Evolutionary conservation across 768 basidiomycete genomes (phyloP), one percentile per base, ranked within the genome.

Genomic region (Russula sp.): DNA sequence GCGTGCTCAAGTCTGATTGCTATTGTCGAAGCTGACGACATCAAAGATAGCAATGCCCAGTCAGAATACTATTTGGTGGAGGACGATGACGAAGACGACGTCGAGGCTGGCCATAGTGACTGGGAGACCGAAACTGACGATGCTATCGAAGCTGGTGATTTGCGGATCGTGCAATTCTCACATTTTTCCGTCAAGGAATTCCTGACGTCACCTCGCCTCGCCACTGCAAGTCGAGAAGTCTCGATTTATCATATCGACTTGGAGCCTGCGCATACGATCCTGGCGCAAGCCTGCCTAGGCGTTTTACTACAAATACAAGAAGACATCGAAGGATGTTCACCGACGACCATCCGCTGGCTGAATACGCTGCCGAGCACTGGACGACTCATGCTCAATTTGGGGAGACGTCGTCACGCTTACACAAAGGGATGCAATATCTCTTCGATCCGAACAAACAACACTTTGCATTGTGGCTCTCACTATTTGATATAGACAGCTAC

Each of bases 131-230:
- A n/a, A n/a, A n/a, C n/a, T n/a, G n/a, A n/a, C n/a, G n/a, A n/a
- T n/a, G n/a, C n/a, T n/a, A n/a, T n/a, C n/a, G n/a, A 30, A 30
- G 28, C 28, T 3, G 20, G 30, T 8, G 0, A 28, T 30, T 44
- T 28, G 1, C 28, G 42, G 6, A 26, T 44, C 2, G 56, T 54
- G 18, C 53, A 54, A 36, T 54, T 54, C 6, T 54, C 53, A 6
- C 53, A 54, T 7, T 42, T 36, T 2, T 57, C 56, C 8, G 42
- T 57, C 40, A 57, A 32, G 18, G 56, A 44, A 6, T 57, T 46
- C 42, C 13, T 57, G 28, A 44, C 42, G 1, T 57, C 55, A 9
- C 3, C 24, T 13, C 56, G 40, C 28, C 56, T 57, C 40, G 14
- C 40, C 4, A 18, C 24, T 28, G 9, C 40, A 8, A 44, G 10